phyloP scores from a whole-genome alignment of 2,329 filamentous ascomycete species.

The Ophiocordyceps sinensis region DNA sequence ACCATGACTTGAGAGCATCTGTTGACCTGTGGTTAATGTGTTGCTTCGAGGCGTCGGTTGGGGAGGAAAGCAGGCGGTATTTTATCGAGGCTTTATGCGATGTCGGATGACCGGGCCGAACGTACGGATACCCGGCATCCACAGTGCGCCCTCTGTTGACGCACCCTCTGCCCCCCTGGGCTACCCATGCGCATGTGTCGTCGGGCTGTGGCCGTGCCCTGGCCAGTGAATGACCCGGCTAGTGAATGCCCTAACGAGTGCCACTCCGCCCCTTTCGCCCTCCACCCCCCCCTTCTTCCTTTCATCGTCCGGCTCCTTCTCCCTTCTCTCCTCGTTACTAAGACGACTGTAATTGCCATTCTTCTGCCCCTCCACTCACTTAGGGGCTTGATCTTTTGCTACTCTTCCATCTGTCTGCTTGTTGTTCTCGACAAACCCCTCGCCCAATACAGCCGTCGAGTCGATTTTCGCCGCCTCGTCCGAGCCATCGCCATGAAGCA shows the following conservation, averaged over 20 bases:
- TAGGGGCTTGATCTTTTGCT: not conserved
- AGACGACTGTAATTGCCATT: not conserved
- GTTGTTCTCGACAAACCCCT: not conserved
- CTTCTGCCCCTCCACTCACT: not conserved
- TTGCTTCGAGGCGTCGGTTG: too few species aligned
- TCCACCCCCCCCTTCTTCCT: not conserved
- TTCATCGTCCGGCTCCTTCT: not conserved
- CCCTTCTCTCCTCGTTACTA: not conserved
- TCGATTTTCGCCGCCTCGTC: not conserved
- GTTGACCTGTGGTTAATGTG: too few species aligned
- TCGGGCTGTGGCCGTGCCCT: too few species aligned
- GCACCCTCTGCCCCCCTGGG: too few species aligned
- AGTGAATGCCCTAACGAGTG: too few species aligned
- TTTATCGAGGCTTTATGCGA: not conserved
- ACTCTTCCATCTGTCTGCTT: not conserved
- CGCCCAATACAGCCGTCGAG: constrained; percentile 2
- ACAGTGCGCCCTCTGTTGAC: too few species aligned
- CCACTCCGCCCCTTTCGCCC: not conserved
- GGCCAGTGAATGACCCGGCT: too few species aligned
- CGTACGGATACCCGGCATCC: too few species aligned
- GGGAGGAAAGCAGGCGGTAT: not conserved
- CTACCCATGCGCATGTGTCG: too few species aligned
- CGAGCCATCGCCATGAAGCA: constrained; percentile 30
- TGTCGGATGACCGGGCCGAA: not conserved
- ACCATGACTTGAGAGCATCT: too few species aligned